These are phyloP conservation scores for Penicillium griseofulvum DNA, from an alignment of 2,329 filamentous ascomycete species.

Conservation along the genomic window DNA sequence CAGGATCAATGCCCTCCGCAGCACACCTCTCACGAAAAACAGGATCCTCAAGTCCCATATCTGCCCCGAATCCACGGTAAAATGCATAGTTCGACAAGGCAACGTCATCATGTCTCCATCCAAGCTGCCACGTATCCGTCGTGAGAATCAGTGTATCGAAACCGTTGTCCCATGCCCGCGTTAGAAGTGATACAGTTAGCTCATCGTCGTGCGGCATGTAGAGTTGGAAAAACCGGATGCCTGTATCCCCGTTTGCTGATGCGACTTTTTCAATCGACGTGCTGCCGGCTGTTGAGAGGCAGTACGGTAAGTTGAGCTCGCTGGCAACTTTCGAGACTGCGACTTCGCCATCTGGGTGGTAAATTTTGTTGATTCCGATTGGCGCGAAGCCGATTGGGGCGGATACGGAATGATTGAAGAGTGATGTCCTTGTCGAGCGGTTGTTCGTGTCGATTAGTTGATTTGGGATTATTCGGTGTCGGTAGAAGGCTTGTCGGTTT, in stretches of 20 bases:
- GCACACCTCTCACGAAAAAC: constrained; percentile 56
- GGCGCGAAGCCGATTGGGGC: constrained; percentile 65
- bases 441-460: constrained; percentile 61
- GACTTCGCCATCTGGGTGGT: constrained; percentile 58
- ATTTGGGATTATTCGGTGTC: constrained; percentile 61
- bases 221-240: constrained; percentile 60
- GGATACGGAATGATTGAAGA: constrained; percentile 60
- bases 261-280: constrained; percentile 59
- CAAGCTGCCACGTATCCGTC: constrained; percentile 63
- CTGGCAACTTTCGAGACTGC: constrained; percentile 59
- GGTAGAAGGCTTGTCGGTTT: constrained; percentile 64
- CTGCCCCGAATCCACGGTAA: constrained; percentile 57
- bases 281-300: constrained; percentile 57
- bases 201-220: constrained; percentile 65
- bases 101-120: constrained; percentile 60
- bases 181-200: constrained; percentile 55
- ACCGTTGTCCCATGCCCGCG: constrained; percentile 54
- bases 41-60: constrained; percentile 58
- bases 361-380: constrained; percentile 66
- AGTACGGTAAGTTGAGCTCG: constrained; percentile 60
- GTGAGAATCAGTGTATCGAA: constrained; percentile 61
- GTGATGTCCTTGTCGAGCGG: constrained; percentile 56
- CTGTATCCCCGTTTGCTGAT: constrained; percentile 50
- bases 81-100: constrained; percentile 61
- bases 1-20: constrained; percentile 54